A percentile compares a stretch with the other conserved stretches of the same genome.
phyloP scores from a whole-genome alignment of 352 stramenopile species.

The Lagenidium giganteum region DNA sequence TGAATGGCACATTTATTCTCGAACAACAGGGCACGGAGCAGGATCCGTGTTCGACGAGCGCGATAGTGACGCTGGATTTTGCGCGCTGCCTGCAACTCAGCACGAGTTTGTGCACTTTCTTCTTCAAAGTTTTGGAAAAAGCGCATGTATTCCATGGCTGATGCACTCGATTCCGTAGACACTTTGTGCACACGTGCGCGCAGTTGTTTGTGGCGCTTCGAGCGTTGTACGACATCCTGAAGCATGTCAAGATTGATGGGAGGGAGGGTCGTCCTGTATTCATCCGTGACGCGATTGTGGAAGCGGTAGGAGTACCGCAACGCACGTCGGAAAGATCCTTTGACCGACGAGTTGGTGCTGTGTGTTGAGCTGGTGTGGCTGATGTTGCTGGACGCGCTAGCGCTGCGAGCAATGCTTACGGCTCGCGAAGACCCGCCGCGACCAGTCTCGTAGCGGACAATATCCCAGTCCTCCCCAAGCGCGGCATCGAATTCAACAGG shows the following conservation, averaged over 20 bases:
- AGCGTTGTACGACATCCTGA: conserved; percentile 71
- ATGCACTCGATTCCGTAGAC: conserved; percentile 31
- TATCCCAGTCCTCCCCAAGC: conserved; percentile 50
- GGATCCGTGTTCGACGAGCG: conserved; percentile 27
- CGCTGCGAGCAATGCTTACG: too few species aligned
- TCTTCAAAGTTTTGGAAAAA: conserved; percentile 64
- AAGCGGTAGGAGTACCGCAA: too few species aligned
- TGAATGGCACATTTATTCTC: conserved; percentile 55
- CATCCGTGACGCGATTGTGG: conserved; percentile 47
- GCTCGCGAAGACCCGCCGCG: conserved; percentile 22
- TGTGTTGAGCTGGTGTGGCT: too few species aligned
- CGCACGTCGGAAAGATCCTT: too few species aligned
- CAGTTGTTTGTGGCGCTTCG: conserved; percentile 52
- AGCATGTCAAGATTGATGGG: conserved; percentile 51
- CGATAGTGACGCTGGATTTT: conserved; percentile 66
- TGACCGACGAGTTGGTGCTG: too few species aligned
- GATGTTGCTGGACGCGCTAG: too few species aligned
- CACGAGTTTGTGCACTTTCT: conserved; percentile 43
- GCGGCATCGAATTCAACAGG: conserved; percentile 69
- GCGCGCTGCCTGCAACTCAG: conserved; percentile 38
- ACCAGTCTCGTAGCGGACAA: conserved; percentile 33
- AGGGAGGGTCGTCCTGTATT: conserved; percentile 37
- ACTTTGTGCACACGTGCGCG: conserved; percentile 52
- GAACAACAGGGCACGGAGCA: conserved; percentile 41
- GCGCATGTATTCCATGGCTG: conserved; percentile 66